phyloP scores from a whole-genome alignment of 768 basidiomycete genomes.

The Inosperma sp. region DNA sequence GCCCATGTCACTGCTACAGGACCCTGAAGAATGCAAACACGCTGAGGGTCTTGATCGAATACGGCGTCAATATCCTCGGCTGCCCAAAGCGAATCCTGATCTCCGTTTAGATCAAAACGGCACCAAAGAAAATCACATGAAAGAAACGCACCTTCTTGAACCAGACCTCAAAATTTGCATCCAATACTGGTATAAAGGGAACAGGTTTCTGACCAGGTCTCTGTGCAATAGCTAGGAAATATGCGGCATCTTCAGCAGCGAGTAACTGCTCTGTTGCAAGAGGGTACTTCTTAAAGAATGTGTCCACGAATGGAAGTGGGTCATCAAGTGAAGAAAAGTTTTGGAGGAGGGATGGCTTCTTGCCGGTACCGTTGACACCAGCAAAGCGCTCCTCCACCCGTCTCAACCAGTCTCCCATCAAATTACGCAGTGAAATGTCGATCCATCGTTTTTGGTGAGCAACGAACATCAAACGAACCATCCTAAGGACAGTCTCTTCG shows the following conservation, averaged over 20 bases:
- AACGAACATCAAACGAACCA: slow-evolving; percentile 94
- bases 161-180: slow-evolving; percentile 94
- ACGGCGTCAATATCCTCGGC: slow-evolving; percentile 98
- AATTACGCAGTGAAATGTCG: slow-evolving; percentile 84
- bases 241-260: slow-evolving; percentile 89
- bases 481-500: slow-evolving; percentile 87
- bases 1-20: slow-evolving; percentile 92
- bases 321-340: slow-evolving; percentile 83
- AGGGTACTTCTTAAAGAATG: slow-evolving; percentile 84
- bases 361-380: slow-evolving; percentile 69
- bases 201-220: slow-evolving; percentile 97
- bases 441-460: slow-evolving; percentile 90
- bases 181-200: slow-evolving; percentile 95
- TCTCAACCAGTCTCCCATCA: slow-evolving; percentile 95
- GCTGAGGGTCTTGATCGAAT: slow-evolving; percentile 97
- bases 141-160: slow-evolving; percentile 84
- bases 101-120: background rate
- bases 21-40: slow-evolving; percentile 96
- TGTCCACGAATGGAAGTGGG: slow-evolving; percentile 68
- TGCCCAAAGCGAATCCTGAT: slow-evolving; percentile 92
- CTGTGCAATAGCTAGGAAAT: slow-evolving; percentile 94
- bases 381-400: slow-evolving; percentile 95
- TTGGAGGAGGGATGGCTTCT: slow-evolving; percentile 79
- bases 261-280: slow-evolving; percentile 81
- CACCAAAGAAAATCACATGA: slow-evolving; percentile 4